These are phyloP conservation scores for Phytophthora sp. DNA, from an alignment of 352 stramenopile species.

Conservation along the genomic window DNA sequence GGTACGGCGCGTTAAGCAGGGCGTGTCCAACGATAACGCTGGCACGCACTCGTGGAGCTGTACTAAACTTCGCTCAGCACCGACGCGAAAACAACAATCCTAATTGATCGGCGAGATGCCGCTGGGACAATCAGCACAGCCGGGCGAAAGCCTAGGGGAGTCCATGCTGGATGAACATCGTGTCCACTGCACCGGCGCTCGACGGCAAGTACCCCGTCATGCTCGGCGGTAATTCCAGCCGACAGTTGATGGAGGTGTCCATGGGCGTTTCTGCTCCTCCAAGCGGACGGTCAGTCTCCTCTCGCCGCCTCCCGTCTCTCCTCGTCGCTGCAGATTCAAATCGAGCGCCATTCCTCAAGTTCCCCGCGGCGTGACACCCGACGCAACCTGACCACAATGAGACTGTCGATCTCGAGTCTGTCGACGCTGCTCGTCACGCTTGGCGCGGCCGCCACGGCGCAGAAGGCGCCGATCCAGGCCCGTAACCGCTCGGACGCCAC, in stretches of 20 bases:
- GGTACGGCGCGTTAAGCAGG: not conserved
- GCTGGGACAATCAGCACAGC: not conserved
- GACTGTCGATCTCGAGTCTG: not conserved
- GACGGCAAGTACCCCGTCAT: not conserved
- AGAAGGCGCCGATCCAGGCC: constrained; percentile 25
- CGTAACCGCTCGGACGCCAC: constrained; percentile 23
- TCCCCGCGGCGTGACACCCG: constrained; percentile 2
- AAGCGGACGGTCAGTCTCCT: not conserved
- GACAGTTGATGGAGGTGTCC: constrained; percentile 11
- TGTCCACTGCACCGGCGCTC: constrained; percentile 20
- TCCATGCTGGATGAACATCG: too few relatives aligned
- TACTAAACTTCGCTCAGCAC: not conserved
- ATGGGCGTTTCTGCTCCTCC: constrained; percentile 8
- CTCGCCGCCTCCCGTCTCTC: not conserved
- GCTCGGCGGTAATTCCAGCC: constrained; percentile 1
- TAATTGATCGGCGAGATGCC: not conserved
- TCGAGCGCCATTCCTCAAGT: constrained; percentile 27
- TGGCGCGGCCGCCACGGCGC: not conserved
- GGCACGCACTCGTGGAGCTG: not conserved
- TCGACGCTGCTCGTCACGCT: constrained; percentile 1
- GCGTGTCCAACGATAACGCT: constrained; percentile 21
- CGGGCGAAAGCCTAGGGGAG: too few relatives aligned
- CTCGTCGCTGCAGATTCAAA: not conserved
- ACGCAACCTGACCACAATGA: constrained; percentile 7
- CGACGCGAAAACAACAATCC: not conserved